Base-by-base conservation (phyloP, 106 monocot species). In the Dendrobium nobile region DNA sequence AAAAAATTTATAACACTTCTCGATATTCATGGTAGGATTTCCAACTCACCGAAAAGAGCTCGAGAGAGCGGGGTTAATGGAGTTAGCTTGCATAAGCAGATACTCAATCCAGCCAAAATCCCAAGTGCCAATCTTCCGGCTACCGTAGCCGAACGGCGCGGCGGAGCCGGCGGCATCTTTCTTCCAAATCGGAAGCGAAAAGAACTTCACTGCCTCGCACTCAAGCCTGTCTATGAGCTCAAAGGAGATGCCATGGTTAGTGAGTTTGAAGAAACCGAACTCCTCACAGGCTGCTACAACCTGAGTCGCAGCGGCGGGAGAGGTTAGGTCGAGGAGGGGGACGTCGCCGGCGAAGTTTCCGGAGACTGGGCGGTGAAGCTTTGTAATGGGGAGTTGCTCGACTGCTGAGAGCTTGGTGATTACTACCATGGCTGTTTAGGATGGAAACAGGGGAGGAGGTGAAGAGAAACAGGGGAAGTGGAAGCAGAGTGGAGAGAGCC, bases 81-180 rank as follows among this genome's bases (percentile, higher is more conserved):
- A 47, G 75, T 73, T 79, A 65, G 82, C 59, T 9, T 89, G 77
- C 41, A 94, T 72, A 51, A 97, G 90, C 61, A 97, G 92, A 81
- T 91, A 97, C 75, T 97, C 96, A 24, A 97, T 80, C 96, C 94
- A 94, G 0, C 96, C 96, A 22, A 89, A 77, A 47, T 97, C 96
- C 15, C 96, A 90, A 18, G 42, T 40, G 2, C 96, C 96, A 10
- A 97, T 97, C 65, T 27, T 82, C 82, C 88, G 90, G 72, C 67
- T 90, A 4, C 96, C 96, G 37, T 97, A 97, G 7, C 96, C 94
- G n/a, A 86, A 88, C 2, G 92, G 74, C 20, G 20, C 19, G n/a
- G 42, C 74, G 74, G 74, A 43, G 19, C 74, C 74, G 74, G 74
- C 74, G 18, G 26, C 78, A n/a, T 90, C 90, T 67, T 95, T 95